A percentile compares a stretch with the other conserved stretches of the same genome.
phyloP scores from a whole-genome alignment of 208 protist genomes.

The Plasmodiophora brassicae region DNA sequence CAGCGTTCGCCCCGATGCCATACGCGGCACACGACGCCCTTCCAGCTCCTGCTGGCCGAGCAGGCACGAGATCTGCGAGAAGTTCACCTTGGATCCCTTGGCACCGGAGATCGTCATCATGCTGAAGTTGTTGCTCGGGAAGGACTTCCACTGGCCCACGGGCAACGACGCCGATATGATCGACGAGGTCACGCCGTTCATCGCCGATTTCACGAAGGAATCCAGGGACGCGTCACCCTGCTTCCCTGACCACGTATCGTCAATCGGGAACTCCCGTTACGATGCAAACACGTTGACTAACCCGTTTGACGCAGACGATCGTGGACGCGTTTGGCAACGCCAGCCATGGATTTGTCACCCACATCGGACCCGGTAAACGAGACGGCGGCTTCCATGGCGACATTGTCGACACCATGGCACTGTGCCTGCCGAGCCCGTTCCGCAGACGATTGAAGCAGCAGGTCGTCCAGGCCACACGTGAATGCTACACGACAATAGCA shows the following conservation, averaged over 20 bases:
- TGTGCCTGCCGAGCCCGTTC: background rate
- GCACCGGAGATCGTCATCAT: constrained; percentile 81
- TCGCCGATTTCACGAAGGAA: constrained; percentile 44
- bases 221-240: background rate
- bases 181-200: constrained; percentile 61
- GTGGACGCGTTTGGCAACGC: too few relatives aligned
- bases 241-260: background rate
- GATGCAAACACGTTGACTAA: background rate
- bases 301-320: background rate
- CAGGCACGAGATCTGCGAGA: constrained; percentile 63
- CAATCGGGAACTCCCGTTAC: background rate
- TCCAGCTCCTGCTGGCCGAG: constrained; percentile 70
- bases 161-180: constrained; percentile 70
- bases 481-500: too few relatives aligned
- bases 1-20: constrained; percentile 55
- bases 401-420: background rate
- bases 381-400: background rate
- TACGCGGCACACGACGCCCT: constrained; percentile 61
- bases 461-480: constrained; percentile 96
- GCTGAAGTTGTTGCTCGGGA: constrained; percentile 93
- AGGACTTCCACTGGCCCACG: constrained; percentile 72
- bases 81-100: constrained; percentile 65
- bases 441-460: constrained; percentile 68
- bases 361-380: background rate
- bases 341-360: background rate